A percentile compares a stretch with the other conserved stretches of the same genome.
Conservation (phyloP, 129 eudicot species). For the Pseudognaphalium luteoalbum region DNA sequence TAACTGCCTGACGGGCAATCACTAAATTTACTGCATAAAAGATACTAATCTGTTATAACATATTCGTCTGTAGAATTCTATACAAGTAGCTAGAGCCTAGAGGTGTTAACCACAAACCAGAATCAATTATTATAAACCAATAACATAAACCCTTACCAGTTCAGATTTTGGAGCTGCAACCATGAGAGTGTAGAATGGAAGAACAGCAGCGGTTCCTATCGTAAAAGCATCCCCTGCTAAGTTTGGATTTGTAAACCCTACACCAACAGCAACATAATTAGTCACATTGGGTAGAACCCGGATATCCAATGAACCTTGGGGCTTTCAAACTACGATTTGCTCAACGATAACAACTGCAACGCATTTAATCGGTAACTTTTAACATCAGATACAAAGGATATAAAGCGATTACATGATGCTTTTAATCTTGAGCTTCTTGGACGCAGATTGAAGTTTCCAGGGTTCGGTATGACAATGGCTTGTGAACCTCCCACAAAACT, state of each 20-base stretch:
- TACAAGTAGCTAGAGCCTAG: too few relatives aligned
- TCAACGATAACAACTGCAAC: background rate
- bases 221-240: constrained; percentile 77
- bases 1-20: too few relatives aligned
- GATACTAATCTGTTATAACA: too few relatives aligned
- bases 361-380: background rate
- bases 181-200: constrained; percentile 93
- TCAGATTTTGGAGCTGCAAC: constrained; percentile 87
- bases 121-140: too few relatives aligned
- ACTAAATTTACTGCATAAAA: too few relatives aligned
- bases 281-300: background rate
- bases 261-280: constrained; percentile 6
- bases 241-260: constrained; percentile 59
- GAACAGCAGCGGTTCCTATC: constrained; percentile 88
- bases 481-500: constrained; percentile 56
- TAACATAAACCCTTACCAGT: constrained; percentile 43
- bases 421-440: constrained; percentile 39
- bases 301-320: background rate
- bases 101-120: too few relatives aligned
- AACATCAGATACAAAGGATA: constrained; percentile 5
- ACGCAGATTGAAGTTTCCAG: constrained; percentile 20
- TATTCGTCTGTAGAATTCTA: too few relatives aligned
- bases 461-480: constrained; percentile 35
- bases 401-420: constrained; percentile 61
- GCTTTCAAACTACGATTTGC: constrained; percentile 4